Conservation (phyloP, 2,329 filamentous ascomycete species). For the Tetracladium maxilliforme region DNA sequence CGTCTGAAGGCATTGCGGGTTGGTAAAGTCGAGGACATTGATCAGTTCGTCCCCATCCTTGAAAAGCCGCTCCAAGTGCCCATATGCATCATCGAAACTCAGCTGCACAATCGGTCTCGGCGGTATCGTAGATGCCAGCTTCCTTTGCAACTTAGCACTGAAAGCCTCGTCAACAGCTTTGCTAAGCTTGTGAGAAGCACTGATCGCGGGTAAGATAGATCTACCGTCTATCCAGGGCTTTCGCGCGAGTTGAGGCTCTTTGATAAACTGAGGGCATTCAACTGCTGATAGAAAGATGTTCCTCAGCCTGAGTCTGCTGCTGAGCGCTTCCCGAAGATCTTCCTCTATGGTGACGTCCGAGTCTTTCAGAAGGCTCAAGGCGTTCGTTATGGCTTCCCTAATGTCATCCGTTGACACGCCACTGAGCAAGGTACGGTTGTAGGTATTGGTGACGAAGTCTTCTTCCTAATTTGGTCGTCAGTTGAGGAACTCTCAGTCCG, state of each 20-base stretch:
- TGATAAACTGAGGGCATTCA: slow-evolving; percentile 39
- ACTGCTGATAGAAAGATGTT: slow-evolving; percentile 40
- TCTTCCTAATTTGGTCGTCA: slow-evolving; percentile 50
- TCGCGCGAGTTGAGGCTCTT: slow-evolving; percentile 16
- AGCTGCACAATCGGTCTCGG: slow-evolving; percentile 78
- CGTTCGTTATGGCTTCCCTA: no score
- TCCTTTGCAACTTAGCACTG: slow-evolving; percentile 80
- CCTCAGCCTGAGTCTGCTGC: slow-evolving; percentile 51
- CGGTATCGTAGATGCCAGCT: slow-evolving; percentile 83
- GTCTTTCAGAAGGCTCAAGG: no score
- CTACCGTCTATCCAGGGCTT: slow-evolving; percentile 23
- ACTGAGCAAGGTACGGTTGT: slow-evolving; percentile 63
- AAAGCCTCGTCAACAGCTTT: slow-evolving; percentile 63
- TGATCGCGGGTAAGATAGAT: slow-evolving; percentile 34
- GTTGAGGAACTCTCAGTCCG: slow-evolving; percentile 2
- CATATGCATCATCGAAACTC: slow-evolving; percentile 55
- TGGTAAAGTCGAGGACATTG: slow-evolving; percentile 50
- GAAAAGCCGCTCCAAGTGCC: slow-evolving; percentile 55
- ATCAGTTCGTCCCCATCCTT: slow-evolving; percentile 57
- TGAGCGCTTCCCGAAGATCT: slow-evolving; percentile 48
- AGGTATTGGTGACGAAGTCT: slow-evolving; percentile 89
- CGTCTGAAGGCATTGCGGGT: slow-evolving; percentile 44
- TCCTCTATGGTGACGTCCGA: no score
- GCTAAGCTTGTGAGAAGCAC: slow-evolving; percentile 44
- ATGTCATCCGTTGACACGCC: slow-evolving; percentile 38